Percentiles rank a stretch among this genome's conserved stretches.
These are phyloP conservation scores for Aspergillus sp. DNA, from an alignment of 2,329 filamentous ascomycete species.

Conservation along the genomic window DNA sequence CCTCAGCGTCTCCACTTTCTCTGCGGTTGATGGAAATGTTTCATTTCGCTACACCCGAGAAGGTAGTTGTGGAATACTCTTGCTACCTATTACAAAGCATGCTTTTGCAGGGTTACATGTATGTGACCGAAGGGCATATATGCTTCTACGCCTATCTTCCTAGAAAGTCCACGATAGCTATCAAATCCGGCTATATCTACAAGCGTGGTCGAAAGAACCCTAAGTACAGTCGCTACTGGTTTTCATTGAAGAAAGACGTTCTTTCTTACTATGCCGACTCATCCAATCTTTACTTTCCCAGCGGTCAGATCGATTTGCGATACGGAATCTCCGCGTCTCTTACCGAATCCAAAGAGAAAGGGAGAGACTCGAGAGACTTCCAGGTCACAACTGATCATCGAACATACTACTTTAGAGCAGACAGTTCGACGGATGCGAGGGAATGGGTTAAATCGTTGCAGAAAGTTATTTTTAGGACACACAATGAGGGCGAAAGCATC, in stretches of 20 bases:
- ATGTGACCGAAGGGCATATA: constrained; percentile 88
- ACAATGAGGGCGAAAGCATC: constrained; percentile 95
- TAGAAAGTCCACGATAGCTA: constrained; percentile 75
- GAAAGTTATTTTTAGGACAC: constrained; percentile 90
- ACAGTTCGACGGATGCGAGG: constrained; percentile 82
- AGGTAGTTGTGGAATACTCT: constrained; percentile 86
- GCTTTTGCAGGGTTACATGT: constrained; percentile 90
- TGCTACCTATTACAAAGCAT: constrained; percentile 93
- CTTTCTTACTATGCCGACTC: constrained; percentile 85
- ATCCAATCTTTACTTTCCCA: constrained; percentile 85
- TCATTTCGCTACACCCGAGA: constrained; percentile 75
- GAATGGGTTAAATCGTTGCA: constrained; percentile 96
- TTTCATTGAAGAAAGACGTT: constrained; percentile 86
- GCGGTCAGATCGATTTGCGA: constrained; percentile 86
- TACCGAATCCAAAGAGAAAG: constrained; percentile 65
- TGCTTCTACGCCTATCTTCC: constrained; percentile 98
- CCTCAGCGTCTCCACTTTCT: constrained; percentile 60
- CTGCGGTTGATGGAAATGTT: constrained; percentile 80
- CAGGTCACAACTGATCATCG: constrained; percentile 78
- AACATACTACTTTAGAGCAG: constrained; percentile 84
- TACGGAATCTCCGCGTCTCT: constrained; percentile 87
- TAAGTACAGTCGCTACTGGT: constrained; percentile 89
- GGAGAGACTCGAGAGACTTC: constrained; percentile 73
- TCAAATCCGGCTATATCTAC: constrained; percentile 83
- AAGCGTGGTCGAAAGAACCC: constrained; percentile 89